These are phyloP conservation scores for Mychonastes homosphaera DNA, from an alignment of 139 green algal genomes.

Conservation along the genomic window DNA sequence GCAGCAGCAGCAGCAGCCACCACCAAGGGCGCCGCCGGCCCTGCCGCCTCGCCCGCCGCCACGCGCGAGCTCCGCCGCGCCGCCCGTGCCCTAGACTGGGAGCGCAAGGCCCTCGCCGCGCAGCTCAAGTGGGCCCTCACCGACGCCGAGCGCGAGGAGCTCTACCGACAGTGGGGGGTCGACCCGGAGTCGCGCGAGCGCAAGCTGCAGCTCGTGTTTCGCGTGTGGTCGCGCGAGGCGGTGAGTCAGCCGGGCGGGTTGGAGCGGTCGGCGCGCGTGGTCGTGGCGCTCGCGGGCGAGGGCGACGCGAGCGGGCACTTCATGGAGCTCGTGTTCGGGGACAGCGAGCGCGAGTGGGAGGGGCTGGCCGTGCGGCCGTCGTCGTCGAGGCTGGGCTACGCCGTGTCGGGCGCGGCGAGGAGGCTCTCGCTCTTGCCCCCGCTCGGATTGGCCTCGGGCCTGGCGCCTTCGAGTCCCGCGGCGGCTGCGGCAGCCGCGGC, in stretches of 20 bases:
- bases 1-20: no score
- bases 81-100: slow-evolving; percentile 27
- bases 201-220: slow-evolving; percentile 46
- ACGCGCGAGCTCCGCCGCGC: neutral
- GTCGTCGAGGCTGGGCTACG: slow-evolving; percentile 5
- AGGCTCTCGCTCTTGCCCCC: no score
- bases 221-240: slow-evolving; percentile 23
- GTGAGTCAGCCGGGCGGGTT: slow-evolving; percentile 24
- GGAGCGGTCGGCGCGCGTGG: slow-evolving; percentile 21
- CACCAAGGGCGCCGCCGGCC: no score
- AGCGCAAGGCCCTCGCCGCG: slow-evolving; percentile 40
- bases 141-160: slow-evolving; percentile 27
- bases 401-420: no score
- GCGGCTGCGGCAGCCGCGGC: no score
- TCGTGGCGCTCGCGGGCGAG: slow-evolving; percentile 29
- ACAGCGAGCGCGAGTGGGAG: slow-evolving; percentile 9
- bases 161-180: slow-evolving; percentile 38
- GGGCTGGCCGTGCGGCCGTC: neutral
- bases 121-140: slow-evolving; percentile 36
- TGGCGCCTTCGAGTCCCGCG: no score
- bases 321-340: slow-evolving; percentile 42
- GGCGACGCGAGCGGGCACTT: slow-evolving; percentile 29
- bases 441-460: no score
- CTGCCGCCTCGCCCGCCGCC: neutral
- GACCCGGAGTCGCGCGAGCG: slow-evolving; percentile 34